Base-by-base conservation (phyloP, 2,329 filamentous ascomycete genomes). In the Pseudofabraea citricarpa region DNA sequence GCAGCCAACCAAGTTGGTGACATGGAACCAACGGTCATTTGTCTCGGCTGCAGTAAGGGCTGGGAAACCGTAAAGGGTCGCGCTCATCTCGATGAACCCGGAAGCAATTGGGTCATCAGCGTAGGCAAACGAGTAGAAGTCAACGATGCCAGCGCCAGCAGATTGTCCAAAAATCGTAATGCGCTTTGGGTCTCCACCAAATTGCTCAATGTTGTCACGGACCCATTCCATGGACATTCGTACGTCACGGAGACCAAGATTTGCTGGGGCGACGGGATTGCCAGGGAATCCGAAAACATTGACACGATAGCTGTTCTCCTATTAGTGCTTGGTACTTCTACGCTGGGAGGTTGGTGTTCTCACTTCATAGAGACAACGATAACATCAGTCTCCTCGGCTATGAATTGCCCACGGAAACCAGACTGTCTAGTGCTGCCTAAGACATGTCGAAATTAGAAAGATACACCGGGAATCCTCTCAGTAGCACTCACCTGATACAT, bases 81-180 rank as follows among this genome's bases (percentile, higher is more conserved):
- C 37, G 46, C 53, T 56, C 29, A 51, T 8, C 16, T 43, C n/a
- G 23, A 57, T 54, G 15, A 50, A 38, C 10, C 49, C 57, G 13
- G 44, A 41, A 31, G 46, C 52, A 22, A 49, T 55, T 4, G 53
- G 48, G 20, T 39, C 36, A 9, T 21, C 20, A 6, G 13, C 23
- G 20, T 22, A 39, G 6, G 36, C 36, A 24, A 23, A 39, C 9
- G 6, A 22, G 21, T 39, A 39, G 22, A 13, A 39, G 18, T 39
- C 36, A 62, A 48, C 46, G 29, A 39, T 46, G 4, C 45, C 52
- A 13, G 41, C 44, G 35, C 84, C 83, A 5, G 83, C 82, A 42
- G 78, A 83, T 50, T 74, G 77, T 10, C 85, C 85, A 16, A 77
- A 80, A 0, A 87, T 62, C 0, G 81, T 76, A 6, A 87, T 79